Conservation (phyloP, 495 filamentous ascomycete species). For the Aspergillus conjunctus region DNA sequence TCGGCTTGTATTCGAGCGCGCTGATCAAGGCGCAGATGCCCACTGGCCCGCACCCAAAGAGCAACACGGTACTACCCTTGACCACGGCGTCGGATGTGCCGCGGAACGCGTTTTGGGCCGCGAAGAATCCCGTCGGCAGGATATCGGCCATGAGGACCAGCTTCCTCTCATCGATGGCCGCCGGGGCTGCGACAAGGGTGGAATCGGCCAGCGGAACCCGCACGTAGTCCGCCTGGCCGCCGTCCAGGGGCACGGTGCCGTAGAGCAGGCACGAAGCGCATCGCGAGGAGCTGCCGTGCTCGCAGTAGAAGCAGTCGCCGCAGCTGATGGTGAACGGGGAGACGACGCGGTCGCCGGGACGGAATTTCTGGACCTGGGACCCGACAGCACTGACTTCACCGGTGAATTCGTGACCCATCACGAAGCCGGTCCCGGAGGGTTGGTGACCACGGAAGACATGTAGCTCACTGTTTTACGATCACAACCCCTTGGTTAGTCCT, state of each 20-base stretch:
- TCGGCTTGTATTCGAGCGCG: constrained; percentile 70
- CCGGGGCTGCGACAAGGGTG: constrained; percentile 69
- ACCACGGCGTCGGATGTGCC: constrained; percentile 55
- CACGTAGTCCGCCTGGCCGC: constrained; percentile 86
- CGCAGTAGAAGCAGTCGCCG: constrained; percentile 83
- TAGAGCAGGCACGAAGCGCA: constrained; percentile 69
- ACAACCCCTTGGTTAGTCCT: not conserved
- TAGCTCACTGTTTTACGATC: constrained; percentile 54
- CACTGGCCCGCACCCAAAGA: constrained; percentile 85
- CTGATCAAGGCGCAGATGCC: constrained; percentile 82
- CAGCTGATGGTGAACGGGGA: constrained; percentile 72
- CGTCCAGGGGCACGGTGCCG: constrained; percentile 70
- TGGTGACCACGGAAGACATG: constrained; percentile 82
- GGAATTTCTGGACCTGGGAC: constrained; percentile 58
- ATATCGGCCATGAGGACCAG: constrained; percentile 64
- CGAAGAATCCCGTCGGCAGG: constrained; percentile 82
- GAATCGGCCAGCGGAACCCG: constrained; percentile 79
- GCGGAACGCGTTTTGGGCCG: constrained; percentile 71
- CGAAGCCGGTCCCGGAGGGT: constrained; percentile 55
- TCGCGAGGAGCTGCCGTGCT: constrained; percentile 41
- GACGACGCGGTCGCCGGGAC: constrained; percentile 70
- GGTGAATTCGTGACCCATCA: constrained; percentile 70
- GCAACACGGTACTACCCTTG: constrained; percentile 64
- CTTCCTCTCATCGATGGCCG: constrained; percentile 69
- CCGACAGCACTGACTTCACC: constrained; percentile 67